Base-by-base conservation (phyloP, 108 stramenopile species). In the Cyclotella choctawhatcheeana region DNA sequence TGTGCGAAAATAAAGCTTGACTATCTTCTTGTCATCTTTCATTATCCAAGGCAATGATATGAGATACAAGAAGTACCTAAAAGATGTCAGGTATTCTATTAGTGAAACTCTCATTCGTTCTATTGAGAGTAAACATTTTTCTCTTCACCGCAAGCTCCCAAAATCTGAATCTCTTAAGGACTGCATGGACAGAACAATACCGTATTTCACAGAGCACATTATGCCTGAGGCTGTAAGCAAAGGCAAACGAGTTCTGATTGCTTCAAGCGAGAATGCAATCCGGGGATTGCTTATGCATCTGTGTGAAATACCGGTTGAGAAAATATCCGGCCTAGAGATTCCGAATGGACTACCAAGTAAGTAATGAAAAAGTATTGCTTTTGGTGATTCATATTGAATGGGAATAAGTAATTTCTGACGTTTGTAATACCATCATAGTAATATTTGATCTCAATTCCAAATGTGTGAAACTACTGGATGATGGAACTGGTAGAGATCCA, bases 261-360 rank as follows among this genome's bases (percentile, higher is more conserved):
- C 94, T 14, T 95, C 95, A 37, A 95, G 95, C 61, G 99, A 98
- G 64, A 99, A 99, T 86, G 95, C 97, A n/a, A 96, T 99, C 53
- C 93, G 99, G 50, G 99, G 97, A 0, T 78, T 99, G 4, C 80
- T 99, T 12, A 98, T 99, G 96, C 93, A 98, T 75, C 79, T 99
- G 4, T 98, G 98, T 67, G 96, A 93, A 29, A 99, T 99, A 35
- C 93, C 97, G 12, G 91, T 91, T 30, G 96, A 97, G 0, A 90
- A 93, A 47, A 97, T 99, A 58, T 82, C 88, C 0, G 94, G 82
- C 6, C 70, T 99, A 18, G 93, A 99, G 74, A 95, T 99, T 53
- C 99, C 99, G 0, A 99, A 98, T 44, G 97, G 97, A n/a, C 64
- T 98, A 0, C 97, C 97, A n/a, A 71, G n/a, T n/a, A n/a, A n/a